These are phyloP conservation scores for Hygrophorus russula DNA, from an alignment of 768 basidiomycete species.

Conservation along the genomic window DNA sequence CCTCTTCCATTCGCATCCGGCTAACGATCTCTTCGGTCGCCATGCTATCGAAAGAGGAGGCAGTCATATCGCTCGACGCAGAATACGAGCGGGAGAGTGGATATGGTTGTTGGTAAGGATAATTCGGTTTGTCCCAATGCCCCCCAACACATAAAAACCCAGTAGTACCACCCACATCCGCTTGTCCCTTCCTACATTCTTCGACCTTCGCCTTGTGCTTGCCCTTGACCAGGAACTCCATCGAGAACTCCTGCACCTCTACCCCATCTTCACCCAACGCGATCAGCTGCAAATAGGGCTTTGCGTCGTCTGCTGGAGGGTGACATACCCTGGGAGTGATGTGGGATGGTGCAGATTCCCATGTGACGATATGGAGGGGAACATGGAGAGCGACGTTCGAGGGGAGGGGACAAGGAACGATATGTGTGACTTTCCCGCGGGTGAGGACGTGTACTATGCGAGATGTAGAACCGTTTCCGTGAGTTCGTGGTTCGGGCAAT, in stretches of 20 bases:
- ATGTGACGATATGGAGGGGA: constrained; percentile 44
- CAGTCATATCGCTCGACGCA: constrained; percentile 29
- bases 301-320: constrained; percentile 13
- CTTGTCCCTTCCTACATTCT: constrained; percentile 42
- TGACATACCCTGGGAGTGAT: constrained; percentile 41
- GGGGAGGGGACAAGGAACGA: constrained; percentile 59
- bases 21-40: constrained; percentile 40
- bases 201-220: constrained; percentile 37
- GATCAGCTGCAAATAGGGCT: constrained; percentile 54
- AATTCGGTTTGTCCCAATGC: constrained; percentile 36
- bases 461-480: constrained; percentile 18
- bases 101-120: constrained; percentile 11
- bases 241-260: constrained; percentile 59
- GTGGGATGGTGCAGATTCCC: constrained; percentile 47
- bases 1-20: constrained; percentile 42
- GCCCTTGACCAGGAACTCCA: constrained; percentile 42
- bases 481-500: constrained; percentile 27
- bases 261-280: constrained; percentile 62
- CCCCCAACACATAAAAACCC: constrained; percentile 46
- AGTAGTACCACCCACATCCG: constrained; percentile 53
- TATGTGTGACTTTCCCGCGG: constrained; percentile 55
- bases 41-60: constrained; percentile 35
- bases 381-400: constrained; percentile 29
- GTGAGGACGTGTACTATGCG: constrained; percentile 54
- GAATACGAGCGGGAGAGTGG: constrained; percentile 33